Evolutionary conservation across 306 rosid species (phyloP), one percentile per base, ranked within the genome.

Genomic region (Trifolium fragiferum): DNA sequence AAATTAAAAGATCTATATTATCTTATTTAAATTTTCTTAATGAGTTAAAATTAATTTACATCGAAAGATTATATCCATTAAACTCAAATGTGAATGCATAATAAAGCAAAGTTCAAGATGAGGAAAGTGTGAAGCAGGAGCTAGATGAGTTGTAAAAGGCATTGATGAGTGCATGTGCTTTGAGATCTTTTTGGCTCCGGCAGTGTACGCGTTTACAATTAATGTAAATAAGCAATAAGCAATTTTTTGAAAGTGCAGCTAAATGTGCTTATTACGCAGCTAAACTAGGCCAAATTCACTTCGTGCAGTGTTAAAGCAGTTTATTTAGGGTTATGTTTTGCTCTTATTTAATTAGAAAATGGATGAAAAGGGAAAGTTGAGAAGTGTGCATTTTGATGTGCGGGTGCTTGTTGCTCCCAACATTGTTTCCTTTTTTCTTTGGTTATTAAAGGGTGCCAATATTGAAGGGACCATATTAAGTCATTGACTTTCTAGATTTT

Each of bases 111-210:
- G 15, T 27, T 8, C 32, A 19, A 41, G 54, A 70, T 47, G 58
- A 21, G 55, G 38, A 51, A 43, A 43, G n/a, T 11, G 49, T 43
- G 49, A 43, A 43, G 49, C 6, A 10, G 49, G 49, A 44, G 13
- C 47, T 2, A 7, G 66, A 55, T 80, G 67, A 74, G 72, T 6
- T 40, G 85, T 68, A 77, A 76, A 82, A 37, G 19, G 85, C 80
- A 84, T 87, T 89, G 91, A 89, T 86, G 75, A 77, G 59, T 5
- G 66, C 93, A 84, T 76, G 92, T 87, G 92, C 38, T 75, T 50
- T 40, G 74, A 62, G 81, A 80, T 79, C 81, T 74, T 79, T 71
- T 47, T 62, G 82, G 73, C 69, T 47, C 62, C 25, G 27, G 63
- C 87, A 71, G 50, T 2, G 40, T 55, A 44, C 87, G 87, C 86